Evolutionary conservation across 352 stramenopile genomes (phyloP), one percentile per base, ranked within the genome.

Genomic region (Phytophthora pini): DNA sequence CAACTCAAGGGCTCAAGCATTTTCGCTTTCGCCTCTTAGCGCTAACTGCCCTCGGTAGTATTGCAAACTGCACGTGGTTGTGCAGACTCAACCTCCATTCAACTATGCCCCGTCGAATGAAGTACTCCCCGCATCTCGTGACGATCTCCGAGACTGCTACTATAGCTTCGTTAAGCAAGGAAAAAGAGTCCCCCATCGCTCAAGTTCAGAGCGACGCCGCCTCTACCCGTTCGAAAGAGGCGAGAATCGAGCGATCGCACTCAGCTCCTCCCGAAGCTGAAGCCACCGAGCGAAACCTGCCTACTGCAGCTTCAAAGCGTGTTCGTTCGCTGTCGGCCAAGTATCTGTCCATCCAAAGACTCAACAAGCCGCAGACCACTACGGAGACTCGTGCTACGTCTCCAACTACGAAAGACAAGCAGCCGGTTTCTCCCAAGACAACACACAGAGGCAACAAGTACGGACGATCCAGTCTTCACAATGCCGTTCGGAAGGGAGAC

Each of bases 131-230:
- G 1, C 68, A 82, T 32, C 79, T 89, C 43, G 76, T 68, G 43
- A 78, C 79, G 22, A 90, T 90, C 56, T 85, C 80, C 34, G 78
- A 90, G 65, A 86, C 76, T 4, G 67, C 65, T 26, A 81, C 76
- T 20, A 85, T 87, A n/a, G 22, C 43, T 12, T 76, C 65, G 41
- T 43, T 46, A 56, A 69, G 29, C 26, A 58, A 49, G 24, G 54
- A 54, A n/a, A 65, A 61, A 32, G 48, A 58, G 34, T 44, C 53
- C 12, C 50, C 17, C 15, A 50, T 41, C 40, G 38, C 39, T 13
- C 15, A 61, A 40, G 8, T 53, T 29, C 12, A 49, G 4, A 20
- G 39, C n/a, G 1, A 51, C 12, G 9, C 24, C n/a, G 12, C 13
- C 31, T 49, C 20, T 46, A 53, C 27, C 26, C 43, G 39, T 11